Conservation (phyloP, 345 rosid species). For the Jatropha curcas region DNA sequence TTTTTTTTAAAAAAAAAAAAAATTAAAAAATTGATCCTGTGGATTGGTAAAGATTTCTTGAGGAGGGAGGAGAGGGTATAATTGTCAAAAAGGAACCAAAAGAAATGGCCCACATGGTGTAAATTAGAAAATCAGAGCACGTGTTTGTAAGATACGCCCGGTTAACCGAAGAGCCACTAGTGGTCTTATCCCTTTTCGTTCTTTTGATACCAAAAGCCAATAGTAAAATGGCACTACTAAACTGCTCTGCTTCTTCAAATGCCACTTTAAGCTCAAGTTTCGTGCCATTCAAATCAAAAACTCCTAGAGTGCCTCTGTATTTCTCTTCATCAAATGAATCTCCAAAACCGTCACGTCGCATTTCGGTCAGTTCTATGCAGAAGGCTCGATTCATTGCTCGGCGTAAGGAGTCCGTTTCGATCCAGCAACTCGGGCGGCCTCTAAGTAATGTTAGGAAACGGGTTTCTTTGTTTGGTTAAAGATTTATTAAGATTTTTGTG, state of each 20-base stretch:
- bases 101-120: not conserved
- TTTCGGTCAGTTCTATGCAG: conserved; percentile 47
- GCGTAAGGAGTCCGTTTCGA: conserved; percentile 69
- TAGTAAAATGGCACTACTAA: conserved; percentile 25
- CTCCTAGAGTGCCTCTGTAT: conserved; percentile 20
- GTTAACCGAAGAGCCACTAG: not conserved
- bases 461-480: not conserved
- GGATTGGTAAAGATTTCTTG: not conserved
- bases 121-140: not conserved
- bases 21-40: too few relatives aligned
- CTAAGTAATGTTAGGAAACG: conserved; percentile 53
- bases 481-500: not conserved
- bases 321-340: conserved; percentile 26
- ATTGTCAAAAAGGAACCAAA: not conserved
- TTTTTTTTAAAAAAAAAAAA: too few relatives aligned
- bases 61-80: not conserved
- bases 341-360: conserved; percentile 38
- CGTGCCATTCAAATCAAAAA: conserved; percentile 30
- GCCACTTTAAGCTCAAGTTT: conserved; percentile 24
- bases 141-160: not conserved
- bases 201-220: not conserved
- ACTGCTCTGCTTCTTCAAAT: conserved; percentile 20
- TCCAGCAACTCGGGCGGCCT: conserved; percentile 75
- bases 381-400: conserved; percentile 82
- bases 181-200: conserved; percentile 1